Base-by-base conservation (phyloP, 805 yeast species). In the Clavispora fructus region DNA sequence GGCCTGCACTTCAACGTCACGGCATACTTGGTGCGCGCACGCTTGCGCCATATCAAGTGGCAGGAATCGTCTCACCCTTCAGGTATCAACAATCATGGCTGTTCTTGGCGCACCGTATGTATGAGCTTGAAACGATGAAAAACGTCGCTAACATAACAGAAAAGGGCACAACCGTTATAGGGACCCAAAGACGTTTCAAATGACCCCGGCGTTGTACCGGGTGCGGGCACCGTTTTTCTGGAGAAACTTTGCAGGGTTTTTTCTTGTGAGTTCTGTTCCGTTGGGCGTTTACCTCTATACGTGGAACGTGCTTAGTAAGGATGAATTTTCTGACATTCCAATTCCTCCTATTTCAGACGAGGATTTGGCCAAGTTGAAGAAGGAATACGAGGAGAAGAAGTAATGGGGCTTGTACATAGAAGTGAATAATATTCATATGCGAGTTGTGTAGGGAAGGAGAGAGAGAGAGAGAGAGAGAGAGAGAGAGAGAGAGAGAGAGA, bases 171-270 rank as follows among this genome's bases (percentile, higher is more conserved):
- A 61, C 53, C 67, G 70, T 46, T 72, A 71, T 55, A 67, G 74
- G 53, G 87, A 86, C 64, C 85, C 82, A 32, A 69, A 71, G 53
- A 86, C 91, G 30, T 85, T 79, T 67, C 84, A 84, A 60, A 90
- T 90, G 92, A 87, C 97, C 1, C 96, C 96, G 13, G 96, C 97
- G 6, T 82, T 92, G 75, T 74, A 88, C 54, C 77, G 98, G 53
- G 97, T 96, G 40, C 79, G 98, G 65, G 75, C 78, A 49, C 97
- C 96, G 37, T 92, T 79, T 61, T 87, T 90, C 68, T 79, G 82
- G 77, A 80, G 75, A 58, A 92, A 91, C 64, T 78, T 85, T 60
- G 69, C 79, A 16, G 78, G 82, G 0, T 79, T 91, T 42, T 71
- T 72, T 14, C 65, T 77, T 0, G 69, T 88, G 17, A 67, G 82